Evolutionary conservation across 208 protist genomes (phyloP).

Genomic region (Tritrichomonas foetus): DNA sequence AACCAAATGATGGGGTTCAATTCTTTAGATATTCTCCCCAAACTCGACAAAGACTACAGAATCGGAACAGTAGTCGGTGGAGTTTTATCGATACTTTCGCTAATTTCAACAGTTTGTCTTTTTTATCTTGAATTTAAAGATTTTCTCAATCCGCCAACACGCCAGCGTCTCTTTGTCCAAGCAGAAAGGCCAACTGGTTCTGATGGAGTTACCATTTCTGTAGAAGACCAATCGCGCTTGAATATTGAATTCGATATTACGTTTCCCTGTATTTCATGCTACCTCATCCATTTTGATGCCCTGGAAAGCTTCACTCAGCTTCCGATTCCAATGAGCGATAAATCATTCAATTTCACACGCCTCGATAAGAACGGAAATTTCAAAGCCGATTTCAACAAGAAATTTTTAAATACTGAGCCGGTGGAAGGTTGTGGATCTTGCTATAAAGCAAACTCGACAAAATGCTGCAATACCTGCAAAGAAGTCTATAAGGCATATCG

Average conservation of each 20-base stretch:
- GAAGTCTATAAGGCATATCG: not conserved
- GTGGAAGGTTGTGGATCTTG: not conserved
- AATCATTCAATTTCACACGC: not conserved
- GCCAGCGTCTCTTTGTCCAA: not conserved
- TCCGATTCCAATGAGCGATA: not conserved
- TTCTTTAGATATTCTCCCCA: not conserved
- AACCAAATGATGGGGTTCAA: not conserved
- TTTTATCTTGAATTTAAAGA: not conserved
- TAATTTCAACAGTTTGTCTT: not conserved
- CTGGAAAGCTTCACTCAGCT: not conserved
- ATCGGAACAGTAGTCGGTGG: not conserved
- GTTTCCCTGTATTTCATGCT: not conserved
- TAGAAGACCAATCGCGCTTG: not conserved
- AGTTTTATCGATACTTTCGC: not conserved
- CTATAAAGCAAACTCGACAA: not conserved
- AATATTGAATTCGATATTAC: not conserved
- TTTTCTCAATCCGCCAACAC: not conserved
- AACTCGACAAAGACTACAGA: constrained; percentile 4
- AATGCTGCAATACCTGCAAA: not conserved
- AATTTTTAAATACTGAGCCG: not conserved
- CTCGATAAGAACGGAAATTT: not conserved
- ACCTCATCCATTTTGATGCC: constrained; percentile 2
- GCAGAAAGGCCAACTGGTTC: not conserved
- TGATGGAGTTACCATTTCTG: not conserved
- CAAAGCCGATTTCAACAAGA: not conserved